Percentiles rank a stretch among this genome's conserved stretches.
phyloP scores from a whole-genome alignment of 139 green algal genomes.

The Chlamydomonas sphaeroides region DNA sequence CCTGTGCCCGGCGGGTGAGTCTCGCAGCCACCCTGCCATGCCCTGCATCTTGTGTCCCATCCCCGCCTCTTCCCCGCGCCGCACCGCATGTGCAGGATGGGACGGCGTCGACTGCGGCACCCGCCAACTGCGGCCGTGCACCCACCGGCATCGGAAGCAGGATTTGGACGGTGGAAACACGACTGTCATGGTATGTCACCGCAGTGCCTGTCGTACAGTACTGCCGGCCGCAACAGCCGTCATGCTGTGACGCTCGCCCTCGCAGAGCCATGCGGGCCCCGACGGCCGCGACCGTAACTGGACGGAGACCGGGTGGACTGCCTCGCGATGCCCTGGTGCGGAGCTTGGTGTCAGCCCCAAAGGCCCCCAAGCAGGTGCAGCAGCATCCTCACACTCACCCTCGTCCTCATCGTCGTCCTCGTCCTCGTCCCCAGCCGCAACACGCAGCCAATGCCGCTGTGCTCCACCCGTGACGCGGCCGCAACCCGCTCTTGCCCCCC shows the following conservation, averaged over 20 bases:
- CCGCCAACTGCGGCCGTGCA: constrained; percentile 56
- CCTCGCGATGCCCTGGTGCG: constrained; percentile 27
- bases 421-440: too few species aligned
- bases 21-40: neutral
- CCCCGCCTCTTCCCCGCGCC: neutral
- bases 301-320: constrained; percentile 23
- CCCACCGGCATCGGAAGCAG: constrained; percentile 37
- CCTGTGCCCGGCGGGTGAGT: constrained; percentile 24
- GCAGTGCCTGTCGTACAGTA: too few species aligned
- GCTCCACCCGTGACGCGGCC: too few species aligned
- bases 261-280: constrained; percentile 41
- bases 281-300: constrained; percentile 27
- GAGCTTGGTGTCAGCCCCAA: too few species aligned
- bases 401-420: too few species aligned
- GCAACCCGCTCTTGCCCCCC: too few species aligned
- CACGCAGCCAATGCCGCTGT: too few species aligned
- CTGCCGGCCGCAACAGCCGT: too few species aligned
- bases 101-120: constrained; percentile 45
- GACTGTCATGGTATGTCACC: neutral
- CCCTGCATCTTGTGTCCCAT: too few species aligned
- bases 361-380: too few species aligned
- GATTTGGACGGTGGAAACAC: neutral
- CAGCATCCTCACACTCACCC: too few species aligned
- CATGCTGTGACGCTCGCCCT: too few species aligned
- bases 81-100: constrained; percentile 44